Evolutionary conservation across 2,329 filamentous ascomycete species (phyloP).

Genomic region (Trichophyton simii): DNA sequence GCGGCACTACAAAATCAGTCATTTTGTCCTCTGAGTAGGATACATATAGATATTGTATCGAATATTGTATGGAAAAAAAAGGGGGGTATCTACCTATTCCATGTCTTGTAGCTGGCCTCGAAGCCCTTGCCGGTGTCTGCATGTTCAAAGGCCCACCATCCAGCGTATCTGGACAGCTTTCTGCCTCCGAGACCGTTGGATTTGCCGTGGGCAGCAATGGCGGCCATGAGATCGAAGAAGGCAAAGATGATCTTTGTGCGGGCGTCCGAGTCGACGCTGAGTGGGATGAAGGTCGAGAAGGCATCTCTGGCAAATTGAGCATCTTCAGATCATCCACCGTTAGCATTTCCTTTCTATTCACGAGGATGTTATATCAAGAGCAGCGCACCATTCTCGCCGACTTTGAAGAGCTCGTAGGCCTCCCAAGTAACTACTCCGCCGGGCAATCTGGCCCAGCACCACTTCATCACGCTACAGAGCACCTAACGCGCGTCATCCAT

Average conservation of each 20-base stretch:
- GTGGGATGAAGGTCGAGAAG: constrained; percentile 90
- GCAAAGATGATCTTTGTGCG: constrained; percentile 84
- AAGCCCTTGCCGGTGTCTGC: constrained; percentile 79
- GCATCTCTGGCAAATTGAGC: constrained; percentile 83
- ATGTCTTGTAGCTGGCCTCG: constrained; percentile 82
- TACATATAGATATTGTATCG: constrained; percentile 1
- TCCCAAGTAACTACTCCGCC: constrained; percentile 95
- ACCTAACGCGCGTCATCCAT: constrained; percentile 45
- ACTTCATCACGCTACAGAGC: constrained; percentile 86
- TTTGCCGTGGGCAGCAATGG: constrained; percentile 86
- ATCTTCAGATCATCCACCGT: constrained; percentile 42
- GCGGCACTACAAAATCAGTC: constrained; percentile 44
- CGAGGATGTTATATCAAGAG: constrained; percentile 7
- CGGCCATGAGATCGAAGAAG: constrained; percentile 87
- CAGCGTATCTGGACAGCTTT: constrained; percentile 87
- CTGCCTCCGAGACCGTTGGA: constrained; percentile 83
- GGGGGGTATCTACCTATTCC: constrained; percentile 55
- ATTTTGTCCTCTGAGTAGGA: no score
- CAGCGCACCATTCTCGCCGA: constrained; percentile 65
- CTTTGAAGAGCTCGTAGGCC: constrained; percentile 88
- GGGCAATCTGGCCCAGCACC: constrained; percentile 90
- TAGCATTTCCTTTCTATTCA: constrained; percentile 6
- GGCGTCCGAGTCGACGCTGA: constrained; percentile 78
- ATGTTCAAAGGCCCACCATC: constrained; percentile 98
- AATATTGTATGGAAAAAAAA: no score